A percentile compares a stretch with the other conserved stretches of the same genome.
Conservation (phyloP, 164 flowering plant species). For the Macadamia integrifolia region DNA sequence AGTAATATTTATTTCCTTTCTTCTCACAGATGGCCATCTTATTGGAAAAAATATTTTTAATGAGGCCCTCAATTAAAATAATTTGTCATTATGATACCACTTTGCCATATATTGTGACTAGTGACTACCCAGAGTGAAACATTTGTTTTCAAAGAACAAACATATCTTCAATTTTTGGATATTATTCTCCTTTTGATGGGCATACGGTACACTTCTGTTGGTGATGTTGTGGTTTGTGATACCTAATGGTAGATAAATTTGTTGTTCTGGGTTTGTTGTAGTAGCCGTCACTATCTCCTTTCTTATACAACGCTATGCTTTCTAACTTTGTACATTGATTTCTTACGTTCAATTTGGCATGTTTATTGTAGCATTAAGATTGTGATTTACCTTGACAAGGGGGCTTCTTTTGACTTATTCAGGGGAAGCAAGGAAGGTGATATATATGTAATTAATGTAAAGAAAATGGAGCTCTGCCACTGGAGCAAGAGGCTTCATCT, state of each 20-base stretch:
- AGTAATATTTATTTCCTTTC: neutral
- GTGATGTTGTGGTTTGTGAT: neutral
- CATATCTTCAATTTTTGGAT: neutral
- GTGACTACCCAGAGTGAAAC: neutral
- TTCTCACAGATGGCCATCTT: neutral
- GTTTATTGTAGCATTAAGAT: conserved; percentile 1
- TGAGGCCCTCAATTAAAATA: neutral
- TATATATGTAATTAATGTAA: conserved; percentile 73
- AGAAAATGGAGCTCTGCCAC: conserved; percentile 76
- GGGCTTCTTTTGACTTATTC: neutral
- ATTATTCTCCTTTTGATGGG: neutral
- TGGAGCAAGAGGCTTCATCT: conserved; percentile 82
- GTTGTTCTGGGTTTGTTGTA: neutral
- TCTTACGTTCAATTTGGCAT: neutral
- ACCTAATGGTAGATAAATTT: conserved; percentile 4
- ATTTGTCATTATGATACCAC: neutral
- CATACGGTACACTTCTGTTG: neutral
- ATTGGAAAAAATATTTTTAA: neutral
- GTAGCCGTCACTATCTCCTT: neutral
- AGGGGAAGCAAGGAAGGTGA: conserved; percentile 99
- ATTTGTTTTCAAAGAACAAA: no score
- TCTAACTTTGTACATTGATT: neutral
- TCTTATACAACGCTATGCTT: neutral
- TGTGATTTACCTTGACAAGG: conserved; percentile 5
- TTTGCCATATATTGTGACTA: neutral